Conservation (phyloP, 2,329 filamentous ascomycete species). For the Hymenoscyphus infarciens region DNA sequence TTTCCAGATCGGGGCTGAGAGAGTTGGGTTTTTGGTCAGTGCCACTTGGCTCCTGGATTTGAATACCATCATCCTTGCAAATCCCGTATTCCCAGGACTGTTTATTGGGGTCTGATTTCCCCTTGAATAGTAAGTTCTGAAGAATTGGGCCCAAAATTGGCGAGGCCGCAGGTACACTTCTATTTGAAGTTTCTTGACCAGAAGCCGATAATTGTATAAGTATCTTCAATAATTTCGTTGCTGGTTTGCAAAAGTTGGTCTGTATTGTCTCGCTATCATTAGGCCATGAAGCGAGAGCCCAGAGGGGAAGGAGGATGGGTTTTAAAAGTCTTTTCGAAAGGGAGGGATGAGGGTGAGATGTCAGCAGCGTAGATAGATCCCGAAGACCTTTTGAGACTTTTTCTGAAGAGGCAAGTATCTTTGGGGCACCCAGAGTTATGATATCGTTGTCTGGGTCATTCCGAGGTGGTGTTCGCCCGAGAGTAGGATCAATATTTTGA, state of each 20-base stretch:
- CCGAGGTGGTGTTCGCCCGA: slow-evolving; percentile 2
- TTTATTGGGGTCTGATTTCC: slow-evolving; percentile 37
- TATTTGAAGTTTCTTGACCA: slow-evolving; percentile 5
- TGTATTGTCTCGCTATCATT: slow-evolving; percentile 36
- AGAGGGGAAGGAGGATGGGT: slow-evolving; percentile 58
- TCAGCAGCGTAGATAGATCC: slow-evolving; percentile 53
- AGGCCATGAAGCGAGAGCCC: slow-evolving; percentile 56
- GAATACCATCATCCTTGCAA: slow-evolving; percentile 46
- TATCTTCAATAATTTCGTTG: slow-evolving; percentile 50
- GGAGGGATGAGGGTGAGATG: slow-evolving; percentile 64
- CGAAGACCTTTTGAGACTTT: slow-evolving; percentile 50
- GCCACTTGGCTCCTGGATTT: slow-evolving; percentile 40
- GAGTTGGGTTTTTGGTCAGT: neutral
- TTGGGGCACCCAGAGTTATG: slow-evolving; percentile 19
- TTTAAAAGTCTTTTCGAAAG: slow-evolving; percentile 58
- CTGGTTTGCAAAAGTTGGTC: slow-evolving; percentile 43
- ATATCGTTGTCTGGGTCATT: slow-evolving; percentile 13
- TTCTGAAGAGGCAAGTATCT: slow-evolving; percentile 40
- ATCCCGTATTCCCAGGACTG: slow-evolving; percentile 52
- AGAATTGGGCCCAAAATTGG: slow-evolving; percentile 47
- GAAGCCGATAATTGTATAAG: slow-evolving; percentile 54
- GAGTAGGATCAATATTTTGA: slow-evolving; percentile 44
- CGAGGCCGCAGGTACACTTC: slow-evolving; percentile 20
- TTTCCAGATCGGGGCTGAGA: slow-evolving; percentile 17
- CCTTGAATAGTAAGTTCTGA: slow-evolving; percentile 53